Base-by-base conservation (phyloP, 202 grass and related monocot species). In the Zoysia matrella region DNA sequence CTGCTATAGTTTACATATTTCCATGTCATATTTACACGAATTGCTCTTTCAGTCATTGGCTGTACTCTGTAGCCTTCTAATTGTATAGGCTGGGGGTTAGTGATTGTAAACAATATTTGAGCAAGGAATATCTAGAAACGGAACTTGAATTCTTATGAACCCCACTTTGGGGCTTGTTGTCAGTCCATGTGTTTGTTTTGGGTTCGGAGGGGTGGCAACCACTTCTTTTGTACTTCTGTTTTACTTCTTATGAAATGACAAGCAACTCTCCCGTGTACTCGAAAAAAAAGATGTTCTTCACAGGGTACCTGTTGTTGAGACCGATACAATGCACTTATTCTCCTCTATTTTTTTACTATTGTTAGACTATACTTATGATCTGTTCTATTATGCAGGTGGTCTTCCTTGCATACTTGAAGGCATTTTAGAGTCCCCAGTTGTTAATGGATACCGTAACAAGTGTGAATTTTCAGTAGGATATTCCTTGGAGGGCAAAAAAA, bases 361-460 rank as follows among this genome's bases (percentile, higher is more conserved):
- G 76, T 64, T 68, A 75, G 7, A 5, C 16, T 75, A 10, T n/a
- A 73, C 3, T 78, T 66, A 85, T 43, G 54, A n/a, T 63, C 43
- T 79, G 63, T 84, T 70, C 54, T 64, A 94, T 70, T 56, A 67
- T 86, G 22, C 69, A 98, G 96, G 96, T 83, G 96, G 96, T 69
- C 96, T 98, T 93, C 93, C 96, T 64, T 98, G 96, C 85, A 98
- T 93, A 76, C 64, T 98, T 76, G 92, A 93, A 90, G 96, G 87
- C 55, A 93, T 98, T 87, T 67, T 98, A 73, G 90, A 98, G 74
- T 98, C 96, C 63, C 96, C 92, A 75, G 52, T 95, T 73, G 87
- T 81, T 69, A 69, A 93, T 81, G 96, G 96, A 65, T 98, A 98
- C 79, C 91, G 96, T 74, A 98, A 95, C 85, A 98, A 98, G 84